Evolutionary conservation across 2,329 filamentous ascomycete species (phyloP).

Genomic region (Microcyclosporella mali): DNA sequence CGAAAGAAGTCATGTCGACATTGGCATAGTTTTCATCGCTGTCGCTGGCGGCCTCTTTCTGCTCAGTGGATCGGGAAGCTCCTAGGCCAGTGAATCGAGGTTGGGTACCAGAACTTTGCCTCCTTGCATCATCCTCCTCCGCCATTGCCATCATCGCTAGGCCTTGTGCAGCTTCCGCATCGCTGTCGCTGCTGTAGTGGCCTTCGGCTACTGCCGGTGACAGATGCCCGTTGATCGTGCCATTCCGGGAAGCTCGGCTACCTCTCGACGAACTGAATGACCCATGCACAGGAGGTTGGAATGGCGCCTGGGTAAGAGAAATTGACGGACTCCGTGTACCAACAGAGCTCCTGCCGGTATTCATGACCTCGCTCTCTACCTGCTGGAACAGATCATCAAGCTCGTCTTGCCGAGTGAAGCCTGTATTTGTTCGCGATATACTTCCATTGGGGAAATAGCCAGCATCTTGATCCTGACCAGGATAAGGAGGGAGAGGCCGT

Average conservation of each 20-base stretch:
- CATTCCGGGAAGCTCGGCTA: conserved; percentile 19
- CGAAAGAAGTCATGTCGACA: conserved; percentile 68
- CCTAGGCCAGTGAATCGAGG: conserved; percentile 43
- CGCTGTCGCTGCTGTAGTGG: conserved; percentile 65
- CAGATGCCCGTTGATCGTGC: conserved; percentile 39
- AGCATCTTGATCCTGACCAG: conserved; percentile 35
- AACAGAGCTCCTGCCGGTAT: conserved; percentile 22
- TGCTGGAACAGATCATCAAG: conserved; percentile 52
- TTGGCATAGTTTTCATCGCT: conserved; percentile 65
- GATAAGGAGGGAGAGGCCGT: conserved; percentile 54
- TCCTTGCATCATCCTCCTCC: conserved; percentile 59
- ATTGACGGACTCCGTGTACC: conserved; percentile 31
- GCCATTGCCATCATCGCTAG: conserved; percentile 77
- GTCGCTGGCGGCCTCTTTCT: conserved; percentile 54
- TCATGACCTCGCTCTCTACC: conserved; percentile 49
- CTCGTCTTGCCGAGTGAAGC: conserved; percentile 7
- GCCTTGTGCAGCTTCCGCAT: conserved; percentile 80
- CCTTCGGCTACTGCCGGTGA: conserved; percentile 42
- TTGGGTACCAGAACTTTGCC: conserved; percentile 52
- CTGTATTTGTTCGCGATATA: conserved; percentile 17
- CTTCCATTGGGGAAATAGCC: conserved; percentile 33
- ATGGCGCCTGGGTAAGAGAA: conserved; percentile 32
- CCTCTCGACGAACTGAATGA: conserved; percentile 22
- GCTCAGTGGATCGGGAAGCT: conserved; percentile 26
- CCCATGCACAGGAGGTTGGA: conserved; percentile 21